phyloP scores from a whole-genome alignment of 1,284 basidiomycete genomes.

The Abortiporus biennis region DNA sequence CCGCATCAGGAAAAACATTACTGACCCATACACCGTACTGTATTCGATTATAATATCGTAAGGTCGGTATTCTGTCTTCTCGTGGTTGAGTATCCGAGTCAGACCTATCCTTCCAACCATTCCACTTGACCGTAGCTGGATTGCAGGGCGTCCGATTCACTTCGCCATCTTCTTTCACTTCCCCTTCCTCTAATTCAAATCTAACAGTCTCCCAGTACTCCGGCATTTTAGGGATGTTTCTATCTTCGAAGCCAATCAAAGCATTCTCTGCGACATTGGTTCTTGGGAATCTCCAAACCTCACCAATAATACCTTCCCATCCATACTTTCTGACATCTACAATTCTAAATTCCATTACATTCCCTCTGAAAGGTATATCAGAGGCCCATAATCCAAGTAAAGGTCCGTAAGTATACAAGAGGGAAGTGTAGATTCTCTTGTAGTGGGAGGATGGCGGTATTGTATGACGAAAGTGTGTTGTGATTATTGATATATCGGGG shows the following conservation, averaged over 20 bases:
- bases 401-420: constrained; percentile 16
- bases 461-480: constrained; percentile 8
- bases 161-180: neutral
- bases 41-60: no score
- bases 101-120: no score
- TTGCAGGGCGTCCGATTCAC: neutral
- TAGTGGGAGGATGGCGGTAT: constrained; percentile 9
- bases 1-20: no score
- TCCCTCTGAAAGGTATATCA: constrained; percentile 18
- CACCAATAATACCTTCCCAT: constrained; percentile 14
- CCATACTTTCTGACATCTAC: constrained; percentile 6
- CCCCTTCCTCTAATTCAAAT: no score
- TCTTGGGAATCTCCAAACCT: constrained; percentile 16
- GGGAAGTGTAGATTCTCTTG: constrained; percentile 14
- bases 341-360: constrained; percentile 16
- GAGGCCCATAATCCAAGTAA: constrained; percentile 19
- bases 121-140: neutral
- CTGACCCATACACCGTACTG: no score
- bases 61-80: no score
- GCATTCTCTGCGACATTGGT: neutral
- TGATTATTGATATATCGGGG: no score
- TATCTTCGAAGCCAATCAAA: constrained; percentile 13
- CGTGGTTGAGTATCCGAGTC: no score
- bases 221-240: neutral
- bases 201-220: constrained; percentile 1